Conservation (phyloP, 2,329 filamentous ascomycete species). For the Cercospora nicotianae region DNA sequence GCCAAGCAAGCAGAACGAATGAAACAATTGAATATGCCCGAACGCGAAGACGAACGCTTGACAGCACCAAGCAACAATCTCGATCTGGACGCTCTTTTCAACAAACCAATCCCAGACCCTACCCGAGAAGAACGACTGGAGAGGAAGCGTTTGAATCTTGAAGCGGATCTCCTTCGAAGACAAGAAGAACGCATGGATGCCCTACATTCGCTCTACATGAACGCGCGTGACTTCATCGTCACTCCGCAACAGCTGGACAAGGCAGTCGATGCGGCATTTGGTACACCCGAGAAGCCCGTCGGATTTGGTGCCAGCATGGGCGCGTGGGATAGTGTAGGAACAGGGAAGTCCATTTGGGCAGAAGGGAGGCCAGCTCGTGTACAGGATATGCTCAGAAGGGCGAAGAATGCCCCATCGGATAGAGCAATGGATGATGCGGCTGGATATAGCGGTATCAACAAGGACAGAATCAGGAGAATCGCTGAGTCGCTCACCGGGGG, state of each 20-base stretch:
- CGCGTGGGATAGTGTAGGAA: constrained; percentile 11
- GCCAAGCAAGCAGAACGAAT: constrained; percentile 53
- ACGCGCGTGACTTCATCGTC: constrained; percentile 83
- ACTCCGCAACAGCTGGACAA: constrained; percentile 73
- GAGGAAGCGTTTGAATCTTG: constrained; percentile 35
- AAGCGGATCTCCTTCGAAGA: constrained; percentile 25
- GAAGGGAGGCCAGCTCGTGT: constrained; percentile 49
- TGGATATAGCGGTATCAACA: constrained; percentile 47
- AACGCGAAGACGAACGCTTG: constrained; percentile 73
- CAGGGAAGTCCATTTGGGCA: constrained; percentile 53
- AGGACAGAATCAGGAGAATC: constrained; percentile 62
- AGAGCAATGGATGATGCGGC: constrained; percentile 39
- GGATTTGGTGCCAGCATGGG: constrained; percentile 41
- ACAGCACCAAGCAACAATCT: constrained; percentile 64
- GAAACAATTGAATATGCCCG: constrained; percentile 60
- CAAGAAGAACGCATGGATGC: constrained; percentile 54
- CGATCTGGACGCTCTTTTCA: constrained; percentile 36
- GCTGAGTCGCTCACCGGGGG: constrained; percentile 68
- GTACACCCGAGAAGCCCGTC: constrained; percentile 52
- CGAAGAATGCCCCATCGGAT: constrained; percentile 36
- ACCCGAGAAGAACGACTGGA: constrained; percentile 58
- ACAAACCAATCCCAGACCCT: constrained; percentile 57
- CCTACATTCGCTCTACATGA: constrained; percentile 85
- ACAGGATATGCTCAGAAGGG: constrained; percentile 47
- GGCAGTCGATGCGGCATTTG: constrained; percentile 75